Percentiles rank a stretch among this genome's conserved stretches.
Conservation (phyloP, 139 green algal genomes). For the Trebouxia sp. region DNA sequence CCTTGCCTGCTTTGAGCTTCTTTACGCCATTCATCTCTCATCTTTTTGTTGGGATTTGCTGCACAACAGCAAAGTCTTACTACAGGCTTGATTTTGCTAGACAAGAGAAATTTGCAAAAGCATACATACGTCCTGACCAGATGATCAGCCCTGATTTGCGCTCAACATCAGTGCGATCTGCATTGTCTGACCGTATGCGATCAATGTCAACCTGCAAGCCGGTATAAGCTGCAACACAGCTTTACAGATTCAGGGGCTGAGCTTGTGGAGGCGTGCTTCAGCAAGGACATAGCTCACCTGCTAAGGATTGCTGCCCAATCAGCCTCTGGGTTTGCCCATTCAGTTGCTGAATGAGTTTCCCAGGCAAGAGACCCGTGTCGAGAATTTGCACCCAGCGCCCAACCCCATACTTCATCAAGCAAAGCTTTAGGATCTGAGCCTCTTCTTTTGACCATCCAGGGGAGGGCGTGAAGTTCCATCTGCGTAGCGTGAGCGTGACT, state of each 20-base stretch:
- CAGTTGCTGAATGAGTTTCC: constrained; percentile 90
- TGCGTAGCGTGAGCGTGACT: too few species aligned
- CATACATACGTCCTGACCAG: constrained; percentile 68
- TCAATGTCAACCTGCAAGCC: constrained; percentile 81
- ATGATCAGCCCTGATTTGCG: constrained; percentile 88
- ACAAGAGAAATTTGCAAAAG: neutral
- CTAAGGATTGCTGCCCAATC: constrained; percentile 86
- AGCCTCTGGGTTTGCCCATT: constrained; percentile 88
- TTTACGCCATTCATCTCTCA: constrained; percentile 60
- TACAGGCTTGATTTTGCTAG: neutral
- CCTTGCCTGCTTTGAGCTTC: constrained; percentile 59
- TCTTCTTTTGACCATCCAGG: constrained; percentile 90
- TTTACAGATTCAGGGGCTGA: neutral
- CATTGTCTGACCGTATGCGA: constrained; percentile 77
- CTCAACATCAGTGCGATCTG: constrained; percentile 51
- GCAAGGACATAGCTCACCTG: constrained; percentile 45
- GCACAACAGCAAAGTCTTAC: neutral
- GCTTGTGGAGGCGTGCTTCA: neutral
- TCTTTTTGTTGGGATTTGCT: constrained; percentile 74
- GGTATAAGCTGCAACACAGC: constrained; percentile 54
- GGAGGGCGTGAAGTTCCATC: constrained; percentile 91
- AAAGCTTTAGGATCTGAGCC: constrained; percentile 74
- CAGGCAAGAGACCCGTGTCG: constrained; percentile 79
- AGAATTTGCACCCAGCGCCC: constrained; percentile 86
- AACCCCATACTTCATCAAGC: constrained; percentile 85